Evolutionary conservation across 2,329 filamentous ascomycete species (phyloP), one percentile per base, ranked within the genome.

Genomic region (Salinomyces thailandicus): DNA sequence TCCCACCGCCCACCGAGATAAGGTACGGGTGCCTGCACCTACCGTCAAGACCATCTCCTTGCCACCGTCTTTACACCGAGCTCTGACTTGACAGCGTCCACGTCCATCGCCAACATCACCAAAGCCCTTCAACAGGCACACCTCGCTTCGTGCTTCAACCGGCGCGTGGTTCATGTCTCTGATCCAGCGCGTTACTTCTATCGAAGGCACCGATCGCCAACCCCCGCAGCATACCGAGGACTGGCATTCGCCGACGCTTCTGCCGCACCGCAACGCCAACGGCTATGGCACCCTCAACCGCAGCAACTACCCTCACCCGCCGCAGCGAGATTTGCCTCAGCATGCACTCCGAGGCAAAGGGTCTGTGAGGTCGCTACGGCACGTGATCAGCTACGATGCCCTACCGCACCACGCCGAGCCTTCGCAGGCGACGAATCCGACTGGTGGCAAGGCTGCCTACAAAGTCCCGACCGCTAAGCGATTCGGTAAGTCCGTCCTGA

Each of bases 111-210:
- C 27, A n/a, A 14, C 14, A n/a, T 13, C 27, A 30, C n/a, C 7
- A 8, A n/a, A 30, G 27, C 11, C 32, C 17, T 26, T 34, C 32
- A 34, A 15, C 36, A 38, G 15, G 20, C 7, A 16, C 32, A 31
- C 31, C n/a, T 15, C 17, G 33, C 35, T 14, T 30, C 14, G 27
- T 30, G 27, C 27, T 30, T 30, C 27, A 30, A 7, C 11, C 27
- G 15, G 27, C 27, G 27, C 27, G 22, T 26, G 22, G 27, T 30
- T 30, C 37, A 71, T 72, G 68, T 71, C 68, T 50, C 57, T 72
- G 35, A 59, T 68, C 40, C 68, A 71, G 51, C 68, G 69, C 52
- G 67, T 71, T 38, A 65, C 65, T 32, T 58, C 61, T 35, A 59
- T 67, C 48, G 67, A 71, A 50, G 68, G 68, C 44, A 57, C 57